A percentile compares a stretch with the other conserved stretches of the same genome.
Conservation (phyloP, 1,139 yeast species). For the Pichia sp. region DNA sequence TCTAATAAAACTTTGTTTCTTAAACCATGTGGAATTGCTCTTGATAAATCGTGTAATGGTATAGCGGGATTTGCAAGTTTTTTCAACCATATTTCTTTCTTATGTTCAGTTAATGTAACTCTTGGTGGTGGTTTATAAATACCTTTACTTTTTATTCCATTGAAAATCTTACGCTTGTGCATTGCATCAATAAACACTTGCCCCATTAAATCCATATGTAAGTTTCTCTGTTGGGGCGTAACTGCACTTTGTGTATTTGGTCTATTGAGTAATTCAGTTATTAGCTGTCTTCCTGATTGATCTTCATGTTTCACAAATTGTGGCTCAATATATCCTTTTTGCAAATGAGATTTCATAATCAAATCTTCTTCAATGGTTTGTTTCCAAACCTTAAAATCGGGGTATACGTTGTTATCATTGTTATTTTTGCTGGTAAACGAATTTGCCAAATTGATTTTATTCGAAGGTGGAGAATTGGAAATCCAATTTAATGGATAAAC, state of each 20-base stretch:
- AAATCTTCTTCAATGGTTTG: slow-evolving; percentile 54
- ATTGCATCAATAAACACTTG: slow-evolving; percentile 58
- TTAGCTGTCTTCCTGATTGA: slow-evolving; percentile 46
- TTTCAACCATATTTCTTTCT: slow-evolving; percentile 76
- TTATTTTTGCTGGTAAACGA: neutral
- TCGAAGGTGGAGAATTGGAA: slow-evolving; percentile 1
- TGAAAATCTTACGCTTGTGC: slow-evolving; percentile 57
- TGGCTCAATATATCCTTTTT: slow-evolving; percentile 53
- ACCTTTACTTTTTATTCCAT: slow-evolving; percentile 50
- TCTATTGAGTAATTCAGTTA: slow-evolving; percentile 33
- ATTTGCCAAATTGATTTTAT: slow-evolving; percentile 1
- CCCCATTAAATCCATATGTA: slow-evolving; percentile 29
- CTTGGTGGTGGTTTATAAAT: slow-evolving; percentile 76
- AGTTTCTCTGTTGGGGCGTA: neutral
- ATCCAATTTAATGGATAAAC: slow-evolving; percentile 33
- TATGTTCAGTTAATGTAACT: slow-evolving; percentile 82
- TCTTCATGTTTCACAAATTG: slow-evolving; percentile 55
- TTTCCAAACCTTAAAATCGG: slow-evolving; percentile 78
- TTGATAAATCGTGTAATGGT: slow-evolving; percentile 61
- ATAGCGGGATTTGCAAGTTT: slow-evolving; percentile 66
- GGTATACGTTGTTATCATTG: slow-evolving; percentile 37
- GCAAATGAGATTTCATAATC: slow-evolving; percentile 43
- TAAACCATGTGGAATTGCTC: slow-evolving; percentile 89
- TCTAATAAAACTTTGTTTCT: slow-evolving; percentile 68
- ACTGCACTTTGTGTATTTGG: neutral